Conservation (phyloP, 2,329 filamentous ascomycete species). For the Xylaria sp. region DNA sequence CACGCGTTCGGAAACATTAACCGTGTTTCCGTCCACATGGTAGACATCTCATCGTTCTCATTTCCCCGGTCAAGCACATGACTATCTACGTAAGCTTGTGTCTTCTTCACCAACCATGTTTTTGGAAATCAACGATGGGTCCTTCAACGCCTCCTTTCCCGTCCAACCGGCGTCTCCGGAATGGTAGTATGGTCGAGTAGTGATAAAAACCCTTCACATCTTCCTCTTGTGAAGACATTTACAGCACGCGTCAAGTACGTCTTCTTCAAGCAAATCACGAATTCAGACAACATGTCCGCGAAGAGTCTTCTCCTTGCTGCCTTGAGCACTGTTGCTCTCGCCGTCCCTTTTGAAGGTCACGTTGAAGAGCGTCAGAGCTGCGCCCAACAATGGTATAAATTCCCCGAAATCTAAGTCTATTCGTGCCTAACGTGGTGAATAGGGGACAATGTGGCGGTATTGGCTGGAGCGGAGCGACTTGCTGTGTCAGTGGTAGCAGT, state of each 20-base stretch:
- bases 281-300: slow-evolving; percentile 41
- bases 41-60: slow-evolving; percentile 9
- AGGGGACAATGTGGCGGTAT: slow-evolving; percentile 58
- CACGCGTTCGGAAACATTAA: slow-evolving; percentile 27
- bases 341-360: slow-evolving; percentile 51
- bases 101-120: not conserved
- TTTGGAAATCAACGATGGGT: slow-evolving; percentile 23
- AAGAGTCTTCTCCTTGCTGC: slow-evolving; percentile 50
- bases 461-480: slow-evolving; percentile 57
- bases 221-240: slow-evolving; percentile 12
- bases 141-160: slow-evolving; percentile 35
- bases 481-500: slow-evolving; percentile 54
- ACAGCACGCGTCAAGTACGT: slow-evolving; percentile 19
- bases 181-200: slow-evolving; percentile 17
- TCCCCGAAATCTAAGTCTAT: not conserved
- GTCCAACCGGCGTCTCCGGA: slow-evolving; percentile 36
- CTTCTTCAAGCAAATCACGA: slow-evolving; percentile 18
- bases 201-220: slow-evolving; percentile 31
- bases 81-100: not conserved
- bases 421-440: slow-evolving; percentile 27
- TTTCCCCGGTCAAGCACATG: slow-evolving; percentile 9
- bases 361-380: slow-evolving; percentile 53
- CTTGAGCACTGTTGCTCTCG: slow-evolving; percentile 52
- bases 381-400: slow-evolving; percentile 34
- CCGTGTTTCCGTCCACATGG: slow-evolving; percentile 31